Conservation (phyloP, 2,329 filamentous ascomycete genomes). For the Trichoderma sp. region DNA sequence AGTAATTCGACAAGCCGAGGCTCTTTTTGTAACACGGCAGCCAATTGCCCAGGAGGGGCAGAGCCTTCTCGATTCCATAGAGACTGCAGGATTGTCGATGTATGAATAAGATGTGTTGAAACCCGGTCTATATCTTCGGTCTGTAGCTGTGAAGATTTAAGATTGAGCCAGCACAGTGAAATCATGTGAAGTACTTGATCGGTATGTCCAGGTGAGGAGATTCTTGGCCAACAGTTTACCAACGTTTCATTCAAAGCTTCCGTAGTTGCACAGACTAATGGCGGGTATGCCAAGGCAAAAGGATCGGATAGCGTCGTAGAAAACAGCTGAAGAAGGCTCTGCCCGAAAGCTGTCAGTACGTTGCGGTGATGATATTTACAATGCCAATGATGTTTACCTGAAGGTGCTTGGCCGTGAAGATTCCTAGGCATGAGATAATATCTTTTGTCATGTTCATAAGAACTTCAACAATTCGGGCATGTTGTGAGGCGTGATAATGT, state of each 20-base stretch:
- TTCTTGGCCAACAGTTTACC: constrained; percentile 67
- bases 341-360: background rate
- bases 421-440: constrained; percentile 58
- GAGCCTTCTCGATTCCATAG: constrained; percentile 28
- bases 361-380: constrained; percentile 14
- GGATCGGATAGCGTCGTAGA: constrained; percentile 67
- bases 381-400: constrained; percentile 46
- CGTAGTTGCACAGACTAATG: constrained; percentile 55
- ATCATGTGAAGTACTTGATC: constrained; percentile 65
- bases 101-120: constrained; percentile 22
- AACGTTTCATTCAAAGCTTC: constrained; percentile 59
- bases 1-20: constrained; percentile 36
- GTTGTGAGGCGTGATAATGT: constrained; percentile 59
- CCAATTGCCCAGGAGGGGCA: constrained; percentile 22
- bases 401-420: constrained; percentile 67
- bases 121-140: background rate
- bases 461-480: constrained; percentile 57
- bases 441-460: constrained; percentile 53
- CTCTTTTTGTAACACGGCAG: constrained; percentile 30
- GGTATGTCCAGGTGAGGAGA: constrained; percentile 56
- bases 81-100: constrained; percentile 28
- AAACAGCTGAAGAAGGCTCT: constrained; percentile 69
- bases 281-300: constrained; percentile 59
- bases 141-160: constrained; percentile 33
- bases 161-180: constrained; percentile 62